Conservation (phyloP, 305 asterid species). For the Solanum hybrid region DNA sequence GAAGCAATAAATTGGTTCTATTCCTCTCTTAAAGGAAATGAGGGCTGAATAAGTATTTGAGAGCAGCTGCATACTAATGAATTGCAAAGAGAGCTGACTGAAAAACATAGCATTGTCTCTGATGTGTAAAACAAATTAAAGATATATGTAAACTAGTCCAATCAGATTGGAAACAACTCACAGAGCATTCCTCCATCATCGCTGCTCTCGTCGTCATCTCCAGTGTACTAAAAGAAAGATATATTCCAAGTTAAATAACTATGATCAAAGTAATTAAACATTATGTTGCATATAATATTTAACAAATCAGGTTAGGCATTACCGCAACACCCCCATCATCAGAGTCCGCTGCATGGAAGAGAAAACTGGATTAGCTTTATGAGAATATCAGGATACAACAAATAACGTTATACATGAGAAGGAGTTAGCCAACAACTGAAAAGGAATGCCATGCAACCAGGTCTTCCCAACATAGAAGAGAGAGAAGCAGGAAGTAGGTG, state of each 20-base stretch:
- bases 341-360: slow-evolving; percentile 46
- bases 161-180: slow-evolving; percentile 26
- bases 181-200: slow-evolving; percentile 92
- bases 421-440: neutral
- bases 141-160: neutral
- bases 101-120: neutral
- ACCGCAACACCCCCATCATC: slow-evolving; percentile 57
- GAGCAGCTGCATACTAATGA: neutral
- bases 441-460: neutral
- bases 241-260: slow-evolving; percentile 17
- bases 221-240: slow-evolving; percentile 36
- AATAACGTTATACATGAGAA: neutral
- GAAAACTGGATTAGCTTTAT: neutral
- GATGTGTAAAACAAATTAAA: neutral
- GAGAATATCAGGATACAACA: neutral
- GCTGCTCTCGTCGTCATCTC: slow-evolving; percentile 61
- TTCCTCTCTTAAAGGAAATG: neutral
- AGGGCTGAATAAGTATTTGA: neutral
- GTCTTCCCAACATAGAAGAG: neutral
- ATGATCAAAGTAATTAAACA: slow-evolving; percentile 1
- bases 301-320: slow-evolving; percentile 16
- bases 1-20: neutral
- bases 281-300: neutral
- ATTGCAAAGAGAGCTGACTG: neutral
- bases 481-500: neutral